These are phyloP conservation scores for Zymoseptoria tritici DNA, from an alignment of 2,329 filamentous ascomycete genomes.

Conservation along the genomic window DNA sequence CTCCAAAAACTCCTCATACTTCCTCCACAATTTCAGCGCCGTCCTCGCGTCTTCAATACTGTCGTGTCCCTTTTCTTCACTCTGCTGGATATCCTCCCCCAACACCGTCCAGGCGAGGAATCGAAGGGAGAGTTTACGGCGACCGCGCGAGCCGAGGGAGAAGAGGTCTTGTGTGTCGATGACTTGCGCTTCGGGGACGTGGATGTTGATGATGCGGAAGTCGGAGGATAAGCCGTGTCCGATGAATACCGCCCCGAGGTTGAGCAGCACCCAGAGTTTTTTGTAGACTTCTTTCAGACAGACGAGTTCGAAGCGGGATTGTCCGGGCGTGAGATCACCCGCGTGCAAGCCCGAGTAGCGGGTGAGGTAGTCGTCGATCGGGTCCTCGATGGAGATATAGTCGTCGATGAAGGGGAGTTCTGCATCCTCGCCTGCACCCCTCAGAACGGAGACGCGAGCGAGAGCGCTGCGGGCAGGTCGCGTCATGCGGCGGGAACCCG, in stretches of 20 bases:
- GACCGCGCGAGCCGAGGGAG: slow-evolving; percentile 63
- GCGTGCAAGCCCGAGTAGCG: slow-evolving; percentile 85
- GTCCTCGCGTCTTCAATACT: slow-evolving; percentile 92
- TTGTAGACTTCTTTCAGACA: slow-evolving; percentile 91
- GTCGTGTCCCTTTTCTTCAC: slow-evolving; percentile 62
- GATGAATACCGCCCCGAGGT: slow-evolving; percentile 87
- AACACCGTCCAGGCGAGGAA: slow-evolving; percentile 89
- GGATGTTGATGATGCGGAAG: slow-evolving; percentile 96
- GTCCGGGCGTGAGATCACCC: slow-evolving; percentile 71
- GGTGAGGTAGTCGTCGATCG: slow-evolving; percentile 91
- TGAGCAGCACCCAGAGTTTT: slow-evolving; percentile 93
- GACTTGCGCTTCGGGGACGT: slow-evolving; percentile 81
- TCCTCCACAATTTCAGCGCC: slow-evolving; percentile 79
- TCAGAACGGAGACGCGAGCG: slow-evolving; percentile 84
- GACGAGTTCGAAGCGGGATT: slow-evolving; percentile 75
- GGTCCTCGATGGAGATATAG: slow-evolving; percentile 86
- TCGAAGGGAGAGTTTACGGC: slow-evolving; percentile 81
- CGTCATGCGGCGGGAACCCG: slow-evolving; percentile 86
- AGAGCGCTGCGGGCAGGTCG: slow-evolving; percentile 84
- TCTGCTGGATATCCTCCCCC: slow-evolving; percentile 87
- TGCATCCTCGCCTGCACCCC: slow-evolving; percentile 69
- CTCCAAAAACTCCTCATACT: slow-evolving; percentile 82
- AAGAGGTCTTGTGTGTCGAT: slow-evolving; percentile 93
- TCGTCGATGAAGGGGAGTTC: slow-evolving; percentile 91
- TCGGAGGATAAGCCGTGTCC: slow-evolving; percentile 91